Percentiles rank a stretch among this genome's conserved stretches.
Evolutionary conservation across 768 basidiomycete species (phyloP).

Genomic region (Cystofilobasidium bisporidii): DNA sequence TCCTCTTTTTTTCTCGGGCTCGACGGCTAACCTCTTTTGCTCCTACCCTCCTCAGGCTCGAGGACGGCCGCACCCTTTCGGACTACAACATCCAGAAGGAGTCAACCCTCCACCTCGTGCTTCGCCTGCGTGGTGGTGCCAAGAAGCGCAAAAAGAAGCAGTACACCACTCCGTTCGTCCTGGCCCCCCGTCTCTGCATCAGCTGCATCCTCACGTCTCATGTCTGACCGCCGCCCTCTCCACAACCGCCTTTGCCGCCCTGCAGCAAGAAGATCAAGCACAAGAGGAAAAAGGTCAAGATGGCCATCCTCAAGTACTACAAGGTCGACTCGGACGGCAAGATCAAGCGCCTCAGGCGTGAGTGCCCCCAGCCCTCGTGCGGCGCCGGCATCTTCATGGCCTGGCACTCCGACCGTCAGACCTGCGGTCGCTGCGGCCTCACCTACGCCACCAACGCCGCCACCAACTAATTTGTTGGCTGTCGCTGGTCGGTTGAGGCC

Average conservation of each 20-base stretch:
- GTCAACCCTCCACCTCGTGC: slow-evolving; percentile 92
- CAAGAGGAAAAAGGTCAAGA: slow-evolving; percentile 88
- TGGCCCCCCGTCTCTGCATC: too few relatives aligned
- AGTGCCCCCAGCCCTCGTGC: slow-evolving; percentile 59
- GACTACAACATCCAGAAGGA: slow-evolving; percentile 59
- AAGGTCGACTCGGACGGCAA: slow-evolving; percentile 82
- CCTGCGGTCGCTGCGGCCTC: slow-evolving; percentile 54
- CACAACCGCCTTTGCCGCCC: too few relatives aligned
- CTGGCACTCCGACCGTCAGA: slow-evolving; percentile 95
- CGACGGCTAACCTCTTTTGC: too few relatives aligned
- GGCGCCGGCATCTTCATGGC: slow-evolving; percentile 61
- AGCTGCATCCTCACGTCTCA: too few relatives aligned
- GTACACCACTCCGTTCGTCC: slow-evolving; percentile 84
- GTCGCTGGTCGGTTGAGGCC: too few relatives aligned
- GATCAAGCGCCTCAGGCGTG: slow-evolving; percentile 96
- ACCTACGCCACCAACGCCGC: not conserved
- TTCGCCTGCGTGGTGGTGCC: slow-evolving; percentile 90
- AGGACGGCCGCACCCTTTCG: slow-evolving; percentile 80
- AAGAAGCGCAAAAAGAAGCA: slow-evolving; percentile 99
- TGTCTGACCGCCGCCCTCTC: too few relatives aligned
- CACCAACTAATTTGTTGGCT: too few relatives aligned
- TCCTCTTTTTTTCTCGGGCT: slow-evolving; percentile 43
- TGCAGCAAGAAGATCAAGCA: slow-evolving; percentile 99
- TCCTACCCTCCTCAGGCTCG: slow-evolving; percentile 45
- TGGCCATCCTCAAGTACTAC: slow-evolving; percentile 99